A percentile compares a stretch with the other conserved stretches of the same genome.
Conservation (phyloP, 1,139 yeast species). For the Kodamaea derodonti region DNA sequence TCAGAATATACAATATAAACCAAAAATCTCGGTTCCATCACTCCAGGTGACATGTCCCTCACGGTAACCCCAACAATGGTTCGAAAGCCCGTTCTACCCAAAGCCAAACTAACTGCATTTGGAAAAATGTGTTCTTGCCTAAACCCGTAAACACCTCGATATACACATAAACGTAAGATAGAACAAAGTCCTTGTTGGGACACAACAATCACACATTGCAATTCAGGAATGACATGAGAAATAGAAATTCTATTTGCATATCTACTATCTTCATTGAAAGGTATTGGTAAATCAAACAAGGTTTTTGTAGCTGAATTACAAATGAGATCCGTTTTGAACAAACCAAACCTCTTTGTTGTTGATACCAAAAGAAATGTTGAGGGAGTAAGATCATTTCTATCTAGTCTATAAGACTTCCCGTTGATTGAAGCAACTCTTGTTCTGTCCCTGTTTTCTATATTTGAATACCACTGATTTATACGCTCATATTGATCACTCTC, state of each 20-base stretch:
- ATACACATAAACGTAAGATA: conserved; percentile 53
- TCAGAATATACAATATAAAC: conserved; percentile 31
- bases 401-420: conserved; percentile 9
- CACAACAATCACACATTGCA: conserved; percentile 51
- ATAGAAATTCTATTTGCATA: conserved; percentile 53
- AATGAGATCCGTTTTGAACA: conserved; percentile 49
- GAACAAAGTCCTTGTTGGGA: conserved; percentile 60
- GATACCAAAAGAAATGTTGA: conserved; percentile 37
- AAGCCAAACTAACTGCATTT: conserved; percentile 27
- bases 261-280: conserved; percentile 35
- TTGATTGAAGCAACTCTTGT: conserved; percentile 10
- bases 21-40: conserved; percentile 18
- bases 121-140: conserved; percentile 60
- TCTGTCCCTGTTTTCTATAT: not conserved
- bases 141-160: conserved; percentile 54
- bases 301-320: conserved; percentile 49
- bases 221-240: conserved; percentile 47
- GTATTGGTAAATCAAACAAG: conserved; percentile 37
- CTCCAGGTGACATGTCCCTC: conserved; percentile 18
- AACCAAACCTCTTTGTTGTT: conserved; percentile 38
- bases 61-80: conserved; percentile 32
- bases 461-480: conserved; percentile 35
- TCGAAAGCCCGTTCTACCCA: conserved; percentile 26
- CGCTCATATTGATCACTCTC: conserved; percentile 22
- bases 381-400: conserved; percentile 3